A percentile compares a stretch with the other conserved stretches of the same genome.
These are phyloP conservation scores for Silene vulgaris DNA, from an alignment of 179 eudicot genomes.

Conservation along the genomic window DNA sequence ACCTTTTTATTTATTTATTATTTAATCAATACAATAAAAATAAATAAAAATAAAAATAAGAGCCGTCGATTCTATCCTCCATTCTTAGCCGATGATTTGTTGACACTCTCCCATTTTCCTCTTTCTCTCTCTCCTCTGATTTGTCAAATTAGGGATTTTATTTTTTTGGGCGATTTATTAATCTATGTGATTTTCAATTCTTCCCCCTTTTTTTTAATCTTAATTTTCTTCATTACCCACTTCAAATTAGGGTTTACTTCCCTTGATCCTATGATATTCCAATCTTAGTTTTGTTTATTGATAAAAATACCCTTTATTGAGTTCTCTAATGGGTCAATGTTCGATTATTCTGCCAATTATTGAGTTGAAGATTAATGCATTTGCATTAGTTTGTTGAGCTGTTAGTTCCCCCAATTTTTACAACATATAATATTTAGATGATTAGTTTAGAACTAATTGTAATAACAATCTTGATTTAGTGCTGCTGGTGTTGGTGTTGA, in stretches of 20 bases:
- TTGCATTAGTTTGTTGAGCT: not conserved
- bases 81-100: not conserved
- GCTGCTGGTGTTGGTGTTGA: too few species aligned
- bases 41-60: not conserved
- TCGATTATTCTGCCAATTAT: not conserved
- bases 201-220: not conserved
- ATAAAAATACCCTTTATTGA: not conserved
- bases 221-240: not conserved
- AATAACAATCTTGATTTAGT: too few species aligned
- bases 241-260: not conserved
- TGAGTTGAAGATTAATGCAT: not conserved
- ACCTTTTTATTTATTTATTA: not conserved
- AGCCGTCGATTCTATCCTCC: constrained; percentile 2
- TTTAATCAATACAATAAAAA: too few species aligned
- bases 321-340: not conserved
- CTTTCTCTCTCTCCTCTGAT: constrained; percentile 2
- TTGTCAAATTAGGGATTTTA: not conserved
- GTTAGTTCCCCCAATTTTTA: not conserved
- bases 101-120: not conserved
- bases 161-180: not conserved
- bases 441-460: too few species aligned
- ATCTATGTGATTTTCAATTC: not conserved
- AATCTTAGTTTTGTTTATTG: not conserved
- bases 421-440: not conserved
- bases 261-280: not conserved